Evolutionary conservation across 345 rosid genomes (phyloP).

Genomic region (Punica granatum): DNA sequence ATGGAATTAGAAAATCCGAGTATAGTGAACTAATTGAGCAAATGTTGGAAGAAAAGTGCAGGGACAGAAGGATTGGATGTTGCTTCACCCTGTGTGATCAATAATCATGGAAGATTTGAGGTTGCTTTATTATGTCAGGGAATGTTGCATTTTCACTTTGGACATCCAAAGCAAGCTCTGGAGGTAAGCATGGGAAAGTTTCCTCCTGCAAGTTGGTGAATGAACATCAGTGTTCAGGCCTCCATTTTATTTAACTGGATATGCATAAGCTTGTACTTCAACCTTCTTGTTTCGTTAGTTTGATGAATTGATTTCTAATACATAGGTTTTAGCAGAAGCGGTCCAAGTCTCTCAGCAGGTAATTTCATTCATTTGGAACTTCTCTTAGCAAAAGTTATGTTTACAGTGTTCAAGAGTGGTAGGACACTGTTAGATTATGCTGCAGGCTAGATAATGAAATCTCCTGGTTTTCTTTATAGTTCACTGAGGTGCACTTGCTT

Average conservation of each 20-base stretch:
- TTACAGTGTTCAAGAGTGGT: neutral
- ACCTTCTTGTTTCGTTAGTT: slow-evolving; percentile 4
- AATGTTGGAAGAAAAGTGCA: slow-evolving; percentile 67
- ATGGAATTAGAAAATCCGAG: neutral
- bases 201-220: neutral
- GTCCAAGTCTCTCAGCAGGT: slow-evolving; percentile 88
- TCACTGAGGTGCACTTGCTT: slow-evolving; percentile 3
- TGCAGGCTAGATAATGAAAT: neutral
- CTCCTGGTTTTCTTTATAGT: neutral
- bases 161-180: slow-evolving; percentile 92
- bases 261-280: neutral
- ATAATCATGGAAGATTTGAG: slow-evolving; percentile 65
- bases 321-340: slow-evolving; percentile 89
- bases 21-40: slow-evolving; percentile 28
- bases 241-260: neutral
- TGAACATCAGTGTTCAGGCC: neutral
- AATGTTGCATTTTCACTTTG: slow-evolving; percentile 94
- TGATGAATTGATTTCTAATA: slow-evolving; percentile 17
- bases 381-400: neutral
- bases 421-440: neutral
- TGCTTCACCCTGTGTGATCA: slow-evolving; percentile 43
- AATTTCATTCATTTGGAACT: slow-evolving; percentile 7
- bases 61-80: slow-evolving; percentile 91
- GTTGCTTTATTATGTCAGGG: slow-evolving; percentile 80
- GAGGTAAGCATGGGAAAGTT: slow-evolving; percentile 43